Evolutionary conservation across 805 yeast genomes (phyloP).

Genomic region (Crinitomyces ghanaensis): DNA sequence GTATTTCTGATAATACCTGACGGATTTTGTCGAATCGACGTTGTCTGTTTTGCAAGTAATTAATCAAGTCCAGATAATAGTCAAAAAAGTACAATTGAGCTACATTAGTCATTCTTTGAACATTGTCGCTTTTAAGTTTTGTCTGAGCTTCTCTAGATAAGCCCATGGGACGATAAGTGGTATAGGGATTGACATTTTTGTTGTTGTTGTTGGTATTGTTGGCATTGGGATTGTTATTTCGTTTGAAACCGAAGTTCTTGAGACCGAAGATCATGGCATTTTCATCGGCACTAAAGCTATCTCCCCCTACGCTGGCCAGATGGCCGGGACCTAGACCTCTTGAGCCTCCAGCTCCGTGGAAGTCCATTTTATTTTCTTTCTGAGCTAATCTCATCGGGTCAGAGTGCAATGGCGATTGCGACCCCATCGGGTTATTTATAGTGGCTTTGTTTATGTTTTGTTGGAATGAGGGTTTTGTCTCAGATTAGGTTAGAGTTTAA

Average conservation of each 20-base stretch:
- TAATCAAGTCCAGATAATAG: constrained; percentile 92
- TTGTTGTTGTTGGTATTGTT: constrained; percentile 2
- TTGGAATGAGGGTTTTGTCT: too few species aligned
- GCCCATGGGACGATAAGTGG: constrained; percentile 1
- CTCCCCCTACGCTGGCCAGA: too few species aligned
- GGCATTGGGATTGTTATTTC: constrained; percentile 6
- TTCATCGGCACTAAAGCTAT: too few species aligned
- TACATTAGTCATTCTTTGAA: constrained; percentile 77
- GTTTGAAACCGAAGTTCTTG: constrained; percentile 8
- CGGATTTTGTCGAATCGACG: constrained; percentile 69
- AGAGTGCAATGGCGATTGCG: too few species aligned
- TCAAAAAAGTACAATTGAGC: constrained; percentile 91
- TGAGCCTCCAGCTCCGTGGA: too few species aligned
- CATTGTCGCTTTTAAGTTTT: constrained; percentile 55
- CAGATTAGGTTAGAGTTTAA: too few species aligned
- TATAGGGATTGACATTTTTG: not conserved
- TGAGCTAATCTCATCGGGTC: too few species aligned
- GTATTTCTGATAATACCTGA: constrained; percentile 29
- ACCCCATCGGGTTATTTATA: too few species aligned
- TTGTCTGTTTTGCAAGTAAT: constrained; percentile 77
- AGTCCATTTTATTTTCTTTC: too few species aligned
- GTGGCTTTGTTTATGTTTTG: too few species aligned
- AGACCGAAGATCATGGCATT: constrained; percentile 14
- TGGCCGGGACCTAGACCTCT: too few species aligned
- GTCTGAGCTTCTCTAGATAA: constrained; percentile 15